Percentiles rank a stretch among this genome's conserved stretches.
Conservation (phyloP, 2,329 filamentous ascomycete species). For the Emmonsiellopsis sp. region DNA sequence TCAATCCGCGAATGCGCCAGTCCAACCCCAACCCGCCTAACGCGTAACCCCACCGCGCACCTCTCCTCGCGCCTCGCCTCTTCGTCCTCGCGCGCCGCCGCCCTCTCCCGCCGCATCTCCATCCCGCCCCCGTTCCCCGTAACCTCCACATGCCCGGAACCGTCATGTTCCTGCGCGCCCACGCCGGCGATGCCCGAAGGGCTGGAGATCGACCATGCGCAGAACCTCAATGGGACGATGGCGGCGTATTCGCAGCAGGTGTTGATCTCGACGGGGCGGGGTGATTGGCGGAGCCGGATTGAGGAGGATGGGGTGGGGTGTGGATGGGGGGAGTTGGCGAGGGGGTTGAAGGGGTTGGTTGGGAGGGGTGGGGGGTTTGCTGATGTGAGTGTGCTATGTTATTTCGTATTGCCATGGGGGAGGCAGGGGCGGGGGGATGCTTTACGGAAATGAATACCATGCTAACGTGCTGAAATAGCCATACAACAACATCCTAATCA, state of each 20-base stretch:
- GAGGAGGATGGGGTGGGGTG: slow-evolving; percentile 60
- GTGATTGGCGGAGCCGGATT: slow-evolving; percentile 75
- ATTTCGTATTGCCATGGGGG: background rate
- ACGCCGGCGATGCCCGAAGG: slow-evolving; percentile 59
- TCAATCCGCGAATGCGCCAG: too few species aligned
- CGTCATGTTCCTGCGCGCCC: slow-evolving; percentile 65
- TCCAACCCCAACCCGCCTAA: background rate
- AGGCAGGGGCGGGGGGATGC: background rate
- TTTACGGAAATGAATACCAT: slow-evolving; percentile 2
- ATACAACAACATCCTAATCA: slow-evolving; percentile 69
- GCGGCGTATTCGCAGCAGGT: slow-evolving; percentile 72
- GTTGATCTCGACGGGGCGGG: slow-evolving; percentile 68
- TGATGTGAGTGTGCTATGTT: slow-evolving; percentile 46
- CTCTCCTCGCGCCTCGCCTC: slow-evolving; percentile 7
- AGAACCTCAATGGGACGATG: slow-evolving; percentile 66
- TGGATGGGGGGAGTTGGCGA: slow-evolving; percentile 41
- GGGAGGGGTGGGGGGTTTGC: slow-evolving; percentile 56
- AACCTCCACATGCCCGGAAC: slow-evolving; percentile 56
- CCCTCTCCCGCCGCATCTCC: slow-evolving; percentile 17
- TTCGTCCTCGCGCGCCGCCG: background rate
- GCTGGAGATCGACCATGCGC: slow-evolving; percentile 64
- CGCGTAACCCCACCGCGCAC: slow-evolving; percentile 10
- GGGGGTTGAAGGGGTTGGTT: slow-evolving; percentile 59
- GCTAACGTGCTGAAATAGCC: slow-evolving; percentile 45
- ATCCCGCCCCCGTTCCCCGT: slow-evolving; percentile 38